Evolutionary conservation across 768 basidiomycete genomes (phyloP).

Genomic region (Nidularia pulvinata): DNA sequence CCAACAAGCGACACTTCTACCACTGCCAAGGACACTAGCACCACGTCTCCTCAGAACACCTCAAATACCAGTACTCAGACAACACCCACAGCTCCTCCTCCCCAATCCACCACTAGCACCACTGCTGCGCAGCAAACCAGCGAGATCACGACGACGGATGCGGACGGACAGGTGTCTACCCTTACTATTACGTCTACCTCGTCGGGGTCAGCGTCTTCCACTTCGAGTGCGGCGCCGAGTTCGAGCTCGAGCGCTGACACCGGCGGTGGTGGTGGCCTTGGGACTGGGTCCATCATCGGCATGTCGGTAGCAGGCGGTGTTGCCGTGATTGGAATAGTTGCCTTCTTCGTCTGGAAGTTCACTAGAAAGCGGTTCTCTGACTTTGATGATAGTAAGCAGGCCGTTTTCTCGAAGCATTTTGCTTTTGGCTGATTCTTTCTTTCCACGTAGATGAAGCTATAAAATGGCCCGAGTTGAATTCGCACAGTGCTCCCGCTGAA

Average conservation of each 20-base stretch:
- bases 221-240: slow-evolving; percentile 17
- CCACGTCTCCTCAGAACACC: slow-evolving; percentile 1
- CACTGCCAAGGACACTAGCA: slow-evolving; percentile 6
- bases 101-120: slow-evolving; percentile 4
- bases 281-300: slow-evolving; percentile 76
- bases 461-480: slow-evolving; percentile 89
- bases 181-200: slow-evolving; percentile 18
- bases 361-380: slow-evolving; percentile 75
- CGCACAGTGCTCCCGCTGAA: slow-evolving; percentile 48
- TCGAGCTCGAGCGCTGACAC: slow-evolving; percentile 8
- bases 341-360: slow-evolving; percentile 86
- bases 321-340: slow-evolving; percentile 67
- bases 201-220: slow-evolving; percentile 6
- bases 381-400: slow-evolving; percentile 73
- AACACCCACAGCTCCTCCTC: slow-evolving; percentile 5
- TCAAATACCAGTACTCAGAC: slow-evolving; percentile 9
- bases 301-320: slow-evolving; percentile 82
- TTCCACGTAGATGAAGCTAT: slow-evolving; percentile 67
- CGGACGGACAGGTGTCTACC: slow-evolving; percentile 16
- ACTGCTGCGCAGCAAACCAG: slow-evolving; percentile 5
- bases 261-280: slow-evolving; percentile 39
- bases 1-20: slow-evolving; percentile 8
- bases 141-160: slow-evolving; percentile 9
- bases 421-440: too few relatives aligned
- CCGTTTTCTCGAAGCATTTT: too few relatives aligned